Evolutionary conservation across 2,329 filamentous ascomycete genomes (phyloP).

Genomic region (Pseudogymnoascus sp.): DNA sequence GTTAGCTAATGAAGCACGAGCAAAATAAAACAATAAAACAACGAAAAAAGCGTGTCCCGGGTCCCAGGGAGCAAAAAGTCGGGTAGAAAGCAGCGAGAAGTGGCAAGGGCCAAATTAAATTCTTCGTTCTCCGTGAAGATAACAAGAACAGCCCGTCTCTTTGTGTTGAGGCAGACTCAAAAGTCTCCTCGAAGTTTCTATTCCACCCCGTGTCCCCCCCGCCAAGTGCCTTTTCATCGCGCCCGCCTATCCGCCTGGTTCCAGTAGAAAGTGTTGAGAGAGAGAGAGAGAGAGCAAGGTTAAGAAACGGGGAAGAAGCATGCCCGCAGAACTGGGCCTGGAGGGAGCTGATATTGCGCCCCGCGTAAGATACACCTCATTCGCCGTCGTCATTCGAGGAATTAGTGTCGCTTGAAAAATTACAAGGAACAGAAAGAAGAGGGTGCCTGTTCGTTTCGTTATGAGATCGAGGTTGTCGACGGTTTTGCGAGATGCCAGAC

Average conservation of each 20-base stretch:
- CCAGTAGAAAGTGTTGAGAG: conserved; percentile 4
- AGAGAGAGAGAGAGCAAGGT: not conserved
- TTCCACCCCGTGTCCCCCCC: not conserved
- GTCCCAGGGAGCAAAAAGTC: not conserved
- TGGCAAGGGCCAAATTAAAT: conserved; percentile 5
- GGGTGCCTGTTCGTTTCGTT: conserved; percentile 5
- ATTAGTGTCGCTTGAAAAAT: conserved; percentile 9
- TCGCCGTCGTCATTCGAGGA: conserved; percentile 8
- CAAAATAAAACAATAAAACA: conserved; percentile 6
- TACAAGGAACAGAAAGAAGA: conserved; percentile 8
- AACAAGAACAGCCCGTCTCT: conserved; percentile 3
- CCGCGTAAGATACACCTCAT: not conserved
- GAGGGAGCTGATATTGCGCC: not conserved
- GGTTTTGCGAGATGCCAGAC: not conserved
- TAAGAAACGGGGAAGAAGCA: not conserved
- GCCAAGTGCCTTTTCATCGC: not conserved
- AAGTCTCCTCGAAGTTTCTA: not conserved
- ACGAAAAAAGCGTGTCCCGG: not conserved
- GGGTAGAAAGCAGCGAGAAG: conserved; percentile 5
- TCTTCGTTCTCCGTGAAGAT: conserved; percentile 6
- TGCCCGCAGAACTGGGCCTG: conserved; percentile 2
- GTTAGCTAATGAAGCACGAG: conserved; percentile 1
- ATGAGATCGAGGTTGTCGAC: conserved; percentile 4
- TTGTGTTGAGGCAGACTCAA: not conserved
- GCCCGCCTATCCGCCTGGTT: conserved; percentile 4